These are phyloP conservation scores for Hanseniaspora mollemarum DNA, from an alignment of 805 yeast genomes.

Conservation along the genomic window DNA sequence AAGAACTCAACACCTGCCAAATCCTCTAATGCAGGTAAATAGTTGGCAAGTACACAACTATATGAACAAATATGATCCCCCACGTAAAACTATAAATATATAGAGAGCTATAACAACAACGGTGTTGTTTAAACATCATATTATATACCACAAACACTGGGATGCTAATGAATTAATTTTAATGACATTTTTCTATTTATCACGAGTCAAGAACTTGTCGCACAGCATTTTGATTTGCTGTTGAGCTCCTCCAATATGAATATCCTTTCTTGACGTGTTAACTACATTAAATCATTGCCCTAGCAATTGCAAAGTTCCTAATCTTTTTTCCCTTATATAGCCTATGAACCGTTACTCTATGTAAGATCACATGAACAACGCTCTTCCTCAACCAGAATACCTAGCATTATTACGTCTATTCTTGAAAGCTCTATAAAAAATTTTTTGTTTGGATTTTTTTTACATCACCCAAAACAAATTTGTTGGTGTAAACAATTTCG, in stretches of 20 bases:
- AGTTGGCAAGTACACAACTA: not conserved
- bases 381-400: too few species aligned
- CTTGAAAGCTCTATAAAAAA: not conserved
- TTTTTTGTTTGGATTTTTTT: not conserved
- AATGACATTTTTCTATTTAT: too few species aligned
- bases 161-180: too few species aligned
- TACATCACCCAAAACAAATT: not conserved
- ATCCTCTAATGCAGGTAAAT: not conserved
- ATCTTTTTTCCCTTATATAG: too few species aligned
- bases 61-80: not conserved
- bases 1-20: not conserved
- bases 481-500: not conserved
- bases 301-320: too few species aligned
- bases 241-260: not conserved
- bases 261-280: not conserved
- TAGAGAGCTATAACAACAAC: too few species aligned
- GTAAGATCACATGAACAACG: too few species aligned
- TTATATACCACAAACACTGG: too few species aligned
- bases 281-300: not conserved
- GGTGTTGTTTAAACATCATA: too few species aligned
- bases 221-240: too few species aligned
- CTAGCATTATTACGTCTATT: not conserved
- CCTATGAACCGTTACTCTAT: too few species aligned
- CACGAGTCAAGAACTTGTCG: too few species aligned
- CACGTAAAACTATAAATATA: not conserved